A percentile compares a stretch with the other conserved stretches of the same genome.
Conservation (phyloP, 2,329 filamentous ascomycete genomes). For the Xylariaceae sp. region DNA sequence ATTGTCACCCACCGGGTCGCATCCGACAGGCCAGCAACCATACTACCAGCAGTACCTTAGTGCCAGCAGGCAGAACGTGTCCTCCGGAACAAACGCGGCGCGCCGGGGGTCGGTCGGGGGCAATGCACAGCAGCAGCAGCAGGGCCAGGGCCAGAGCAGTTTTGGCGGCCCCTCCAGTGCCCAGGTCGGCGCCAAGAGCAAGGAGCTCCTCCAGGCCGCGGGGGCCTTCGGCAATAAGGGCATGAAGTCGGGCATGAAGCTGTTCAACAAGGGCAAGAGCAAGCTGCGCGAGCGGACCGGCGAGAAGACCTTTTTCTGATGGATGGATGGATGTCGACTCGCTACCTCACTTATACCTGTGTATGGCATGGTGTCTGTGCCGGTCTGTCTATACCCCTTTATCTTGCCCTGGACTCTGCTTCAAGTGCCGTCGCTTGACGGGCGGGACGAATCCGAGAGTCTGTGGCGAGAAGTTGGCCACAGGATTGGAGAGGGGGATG, state of each 20-base stretch:
- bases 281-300: constrained; percentile 61
- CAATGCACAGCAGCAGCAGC: constrained; percentile 25
- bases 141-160: constrained; percentile 32
- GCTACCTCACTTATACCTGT: too few relatives aligned
- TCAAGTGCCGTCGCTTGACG: too few relatives aligned
- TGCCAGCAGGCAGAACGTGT: constrained; percentile 31
- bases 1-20: constrained; percentile 6
- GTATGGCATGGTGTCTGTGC: too few relatives aligned
- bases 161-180: constrained; percentile 50
- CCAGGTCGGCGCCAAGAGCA: constrained; percentile 74
- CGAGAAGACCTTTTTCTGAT: constrained; percentile 85
- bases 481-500: too few relatives aligned
- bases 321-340: too few relatives aligned
- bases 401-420: too few relatives aligned
- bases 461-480: too few relatives aligned
- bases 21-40: constrained; percentile 32
- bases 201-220: constrained; percentile 79
- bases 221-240: constrained; percentile 88
- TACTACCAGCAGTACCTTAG: constrained; percentile 52
- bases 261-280: constrained; percentile 85
- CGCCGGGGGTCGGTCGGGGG: constrained; percentile 19
- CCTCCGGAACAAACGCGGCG: constrained; percentile 9
- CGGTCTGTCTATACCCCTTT: too few relatives aligned
- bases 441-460: too few relatives aligned
- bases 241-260: constrained; percentile 81